These are phyloP conservation scores for Pseudopyricularia javanii DNA, from an alignment of 2,329 filamentous ascomycete genomes.

Conservation along the genomic window DNA sequence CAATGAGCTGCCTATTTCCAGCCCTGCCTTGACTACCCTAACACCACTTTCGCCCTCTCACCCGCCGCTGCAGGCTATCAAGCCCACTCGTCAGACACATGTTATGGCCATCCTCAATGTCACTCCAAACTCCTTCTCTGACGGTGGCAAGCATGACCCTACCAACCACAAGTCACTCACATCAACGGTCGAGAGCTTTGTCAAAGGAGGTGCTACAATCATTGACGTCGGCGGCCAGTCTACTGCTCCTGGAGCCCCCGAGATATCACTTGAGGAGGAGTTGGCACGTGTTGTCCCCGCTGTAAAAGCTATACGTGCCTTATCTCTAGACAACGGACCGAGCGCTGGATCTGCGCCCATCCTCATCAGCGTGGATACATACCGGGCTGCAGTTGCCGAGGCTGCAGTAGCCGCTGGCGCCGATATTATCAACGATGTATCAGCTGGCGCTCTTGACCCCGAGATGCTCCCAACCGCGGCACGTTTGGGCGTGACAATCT, in stretches of 20 bases:
- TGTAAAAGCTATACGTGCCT: conserved; percentile 58
- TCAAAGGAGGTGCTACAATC: conserved; percentile 63
- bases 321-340: conserved; percentile 39
- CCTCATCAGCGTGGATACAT: conserved; percentile 87
- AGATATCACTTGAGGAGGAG: conserved; percentile 64
- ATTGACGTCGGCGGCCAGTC: conserved; percentile 92
- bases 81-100: conserved; percentile 50
- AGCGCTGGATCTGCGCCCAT: conserved; percentile 18
- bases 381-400: conserved; percentile 71
- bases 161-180: conserved; percentile 33
- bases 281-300: conserved; percentile 64
- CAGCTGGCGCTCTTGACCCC: conserved; percentile 65
- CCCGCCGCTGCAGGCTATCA: conserved; percentile 45
- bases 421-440: conserved; percentile 91
- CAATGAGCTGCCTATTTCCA: conserved; percentile 38
- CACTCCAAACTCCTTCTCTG: conserved; percentile 94
- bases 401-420: conserved; percentile 67
- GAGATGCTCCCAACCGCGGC: conserved; percentile 76
- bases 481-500: conserved; percentile 63
- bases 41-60: conserved; percentile 39
- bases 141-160: conserved; percentile 57
- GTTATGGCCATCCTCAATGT: conserved; percentile 94
- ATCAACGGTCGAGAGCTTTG: conserved; percentile 46
- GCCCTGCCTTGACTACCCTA: conserved; percentile 42
- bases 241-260: conserved; percentile 62